Evolutionary conservation across 305 asterid genomes (phyloP).

Genomic region (Solanum hybrid): DNA sequence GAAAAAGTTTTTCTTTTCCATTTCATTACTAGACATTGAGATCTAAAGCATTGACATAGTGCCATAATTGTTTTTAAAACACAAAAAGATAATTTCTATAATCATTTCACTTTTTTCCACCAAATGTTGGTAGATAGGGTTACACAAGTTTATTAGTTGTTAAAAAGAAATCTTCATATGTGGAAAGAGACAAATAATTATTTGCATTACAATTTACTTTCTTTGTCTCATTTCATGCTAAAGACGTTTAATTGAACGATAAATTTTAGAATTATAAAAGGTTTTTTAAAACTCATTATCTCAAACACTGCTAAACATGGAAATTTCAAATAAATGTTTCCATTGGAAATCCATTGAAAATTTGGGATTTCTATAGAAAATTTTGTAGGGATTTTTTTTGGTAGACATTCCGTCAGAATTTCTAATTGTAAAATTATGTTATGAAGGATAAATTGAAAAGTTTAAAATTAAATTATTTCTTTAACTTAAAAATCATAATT

Average conservation of each 20-base stretch:
- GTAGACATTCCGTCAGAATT: background rate
- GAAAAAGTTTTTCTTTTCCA: slow-evolving; percentile 7
- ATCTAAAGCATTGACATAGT: slow-evolving; percentile 49
- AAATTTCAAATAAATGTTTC: background rate
- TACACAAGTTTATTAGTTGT: slow-evolving; percentile 15
- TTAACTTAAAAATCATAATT: background rate
- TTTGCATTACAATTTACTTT: background rate
- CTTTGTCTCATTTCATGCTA: background rate
- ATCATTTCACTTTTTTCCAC: slow-evolving; percentile 27
- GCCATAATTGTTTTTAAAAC: slow-evolving; percentile 22
- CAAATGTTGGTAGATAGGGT: slow-evolving; percentile 35
- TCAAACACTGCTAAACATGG: background rate
- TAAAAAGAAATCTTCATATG: slow-evolving; percentile 1
- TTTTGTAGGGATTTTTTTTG: background rate
- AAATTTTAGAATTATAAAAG: background rate
- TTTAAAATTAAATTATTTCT: background rate
- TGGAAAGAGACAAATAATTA: background rate
- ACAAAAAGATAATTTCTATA: slow-evolving; percentile 26
- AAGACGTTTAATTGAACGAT: background rate
- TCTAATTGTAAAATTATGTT: background rate
- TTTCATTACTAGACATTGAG: slow-evolving; percentile 45
- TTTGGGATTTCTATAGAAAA: background rate
- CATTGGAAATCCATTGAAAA: background rate
- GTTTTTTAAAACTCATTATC: background rate
- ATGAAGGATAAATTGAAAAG: background rate